phyloP scores from a whole-genome alignment of 495 filamentous ascomycete species.

The Podospora fimiseda region DNA sequence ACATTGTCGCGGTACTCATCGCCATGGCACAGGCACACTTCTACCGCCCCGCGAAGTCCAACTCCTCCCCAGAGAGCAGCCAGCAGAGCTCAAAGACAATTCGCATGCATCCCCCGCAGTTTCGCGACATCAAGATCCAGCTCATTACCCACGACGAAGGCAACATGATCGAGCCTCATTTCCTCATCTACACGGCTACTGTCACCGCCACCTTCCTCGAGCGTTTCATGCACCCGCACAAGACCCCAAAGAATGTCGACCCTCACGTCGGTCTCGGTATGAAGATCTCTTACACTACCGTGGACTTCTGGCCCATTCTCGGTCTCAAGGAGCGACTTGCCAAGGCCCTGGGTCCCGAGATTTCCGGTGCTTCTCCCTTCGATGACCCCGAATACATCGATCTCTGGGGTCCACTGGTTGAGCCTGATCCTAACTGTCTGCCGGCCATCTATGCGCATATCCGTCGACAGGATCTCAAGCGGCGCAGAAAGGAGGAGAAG shows the following conservation, averaged over 20 bases:
- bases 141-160: slow-evolving; percentile 35
- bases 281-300: slow-evolving; percentile 30
- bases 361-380: slow-evolving; percentile 30
- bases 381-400: slow-evolving; percentile 29
- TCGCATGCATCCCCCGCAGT: slow-evolving; percentile 13
- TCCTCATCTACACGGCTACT: slow-evolving; percentile 38
- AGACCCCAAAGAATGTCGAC: slow-evolving; percentile 14
- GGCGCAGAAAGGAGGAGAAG: slow-evolving; percentile 6
- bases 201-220: slow-evolving; percentile 33
- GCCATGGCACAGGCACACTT: slow-evolving; percentile 42
- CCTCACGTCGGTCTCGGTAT: slow-evolving; percentile 14
- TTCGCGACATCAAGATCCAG: slow-evolving; percentile 34
- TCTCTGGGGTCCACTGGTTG: slow-evolving; percentile 27
- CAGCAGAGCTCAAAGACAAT: slow-evolving; percentile 5
- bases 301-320: slow-evolving; percentile 40
- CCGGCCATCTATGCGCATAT: neutral
- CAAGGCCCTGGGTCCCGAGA: slow-evolving; percentile 36
- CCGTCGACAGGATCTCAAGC: slow-evolving; percentile 14
- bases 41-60: slow-evolving; percentile 22
- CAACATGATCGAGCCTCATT: slow-evolving; percentile 24
- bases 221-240: slow-evolving; percentile 33
- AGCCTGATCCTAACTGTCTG: slow-evolving; percentile 2
- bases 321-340: slow-evolving; percentile 44
- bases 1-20: slow-evolving; percentile 36
- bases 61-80: slow-evolving; percentile 9